These are phyloP conservation scores for Rhynchosporium secalis DNA, from an alignment of 2,329 filamentous ascomycete genomes.

Conservation along the genomic window DNA sequence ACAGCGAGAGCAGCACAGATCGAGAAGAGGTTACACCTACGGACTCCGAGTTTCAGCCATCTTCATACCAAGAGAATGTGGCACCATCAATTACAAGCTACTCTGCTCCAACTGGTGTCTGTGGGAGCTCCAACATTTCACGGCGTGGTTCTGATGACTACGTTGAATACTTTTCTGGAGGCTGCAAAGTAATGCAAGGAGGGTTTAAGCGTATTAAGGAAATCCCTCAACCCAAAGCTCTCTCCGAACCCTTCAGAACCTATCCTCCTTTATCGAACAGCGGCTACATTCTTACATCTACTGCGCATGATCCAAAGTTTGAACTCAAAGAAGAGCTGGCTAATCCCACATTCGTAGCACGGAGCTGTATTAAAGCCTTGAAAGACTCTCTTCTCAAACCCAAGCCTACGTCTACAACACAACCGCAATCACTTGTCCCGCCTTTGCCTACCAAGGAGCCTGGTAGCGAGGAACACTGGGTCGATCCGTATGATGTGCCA, in stretches of 20 bases:
- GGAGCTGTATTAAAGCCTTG: slow-evolving; percentile 1
- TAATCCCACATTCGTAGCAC: slow-evolving; percentile 1
- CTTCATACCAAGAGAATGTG: neutral
- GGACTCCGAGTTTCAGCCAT: neutral
- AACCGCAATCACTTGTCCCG: neutral
- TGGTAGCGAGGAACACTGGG: neutral
- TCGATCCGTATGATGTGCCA: neutral
- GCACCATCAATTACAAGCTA: neutral
- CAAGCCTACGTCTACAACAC: neutral
- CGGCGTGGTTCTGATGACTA: neutral
- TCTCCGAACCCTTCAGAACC: slow-evolving; percentile 7
- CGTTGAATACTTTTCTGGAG: neutral
- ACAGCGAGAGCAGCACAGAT: slow-evolving; percentile 5
- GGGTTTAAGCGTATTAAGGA: neutral
- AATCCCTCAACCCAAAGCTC: neutral
- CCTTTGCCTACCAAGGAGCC: neutral
- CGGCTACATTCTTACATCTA: slow-evolving; percentile 22
- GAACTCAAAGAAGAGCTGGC: neutral
- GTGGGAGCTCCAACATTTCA: neutral
- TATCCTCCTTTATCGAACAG: slow-evolving; percentile 21
- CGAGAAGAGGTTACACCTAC: neutral
- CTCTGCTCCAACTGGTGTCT: neutral
- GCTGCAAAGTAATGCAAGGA: slow-evolving; percentile 8
- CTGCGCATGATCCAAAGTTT: slow-evolving; percentile 20
- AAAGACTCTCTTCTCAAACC: neutral